A percentile compares a stretch with the other conserved stretches of the same genome.
Evolutionary conservation across 371 early-diverging fungal species (phyloP).

Genomic region (Syncephalastrum sp.): DNA sequence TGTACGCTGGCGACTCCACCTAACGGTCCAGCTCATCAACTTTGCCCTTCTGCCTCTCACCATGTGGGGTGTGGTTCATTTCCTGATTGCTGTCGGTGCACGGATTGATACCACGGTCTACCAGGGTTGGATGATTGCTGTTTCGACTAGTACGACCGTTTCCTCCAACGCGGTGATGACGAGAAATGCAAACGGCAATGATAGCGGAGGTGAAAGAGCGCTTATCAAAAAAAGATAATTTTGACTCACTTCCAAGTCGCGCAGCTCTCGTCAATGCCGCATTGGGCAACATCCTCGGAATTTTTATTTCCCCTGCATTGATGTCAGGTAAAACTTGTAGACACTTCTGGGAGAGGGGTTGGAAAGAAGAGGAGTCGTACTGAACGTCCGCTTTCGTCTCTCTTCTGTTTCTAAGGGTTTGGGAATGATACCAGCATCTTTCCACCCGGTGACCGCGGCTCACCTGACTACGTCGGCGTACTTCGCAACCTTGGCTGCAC

Average conservation of each 20-base stretch:
- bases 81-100: conserved; percentile 48
- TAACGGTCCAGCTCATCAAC: conserved; percentile 64
- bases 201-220: conserved; percentile 40
- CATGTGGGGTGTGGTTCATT: conserved; percentile 55
- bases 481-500: conserved; percentile 59
- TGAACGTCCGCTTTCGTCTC: conserved; percentile 12
- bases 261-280: conserved; percentile 69
- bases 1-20: conserved; percentile 60
- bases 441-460: conserved; percentile 40
- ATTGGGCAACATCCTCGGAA: conserved; percentile 66
- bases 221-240: neutral
- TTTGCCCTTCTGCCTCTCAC: conserved; percentile 62
- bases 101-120: conserved; percentile 53
- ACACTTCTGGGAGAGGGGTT: no score
- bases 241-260: neutral
- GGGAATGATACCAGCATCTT: conserved; percentile 36
- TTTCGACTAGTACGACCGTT: conserved; percentile 74
- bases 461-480: conserved; percentile 52
- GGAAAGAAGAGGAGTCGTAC: no score
- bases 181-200: conserved; percentile 67
- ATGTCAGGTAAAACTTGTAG: conserved; percentile 43
- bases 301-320: conserved; percentile 68
- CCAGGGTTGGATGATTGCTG: conserved; percentile 67
- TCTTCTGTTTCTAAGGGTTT: conserved; percentile 31
- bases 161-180: conserved; percentile 83